These are phyloP conservation scores for Cercospora zeina DNA, from an alignment of 2,329 filamentous ascomycete species.

Conservation along the genomic window DNA sequence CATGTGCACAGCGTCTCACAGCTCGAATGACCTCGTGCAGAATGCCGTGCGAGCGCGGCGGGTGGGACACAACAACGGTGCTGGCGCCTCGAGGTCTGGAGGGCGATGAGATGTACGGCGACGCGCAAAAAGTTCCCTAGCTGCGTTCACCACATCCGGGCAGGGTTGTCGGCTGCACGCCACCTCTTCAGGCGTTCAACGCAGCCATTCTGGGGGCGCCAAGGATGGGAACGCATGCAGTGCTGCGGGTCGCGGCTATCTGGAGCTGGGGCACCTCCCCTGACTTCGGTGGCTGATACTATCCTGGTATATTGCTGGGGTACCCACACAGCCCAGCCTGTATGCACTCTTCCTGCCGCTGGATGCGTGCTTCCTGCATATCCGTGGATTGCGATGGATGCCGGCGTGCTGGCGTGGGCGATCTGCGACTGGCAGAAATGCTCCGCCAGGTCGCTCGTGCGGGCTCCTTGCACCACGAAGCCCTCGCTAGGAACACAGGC, in stretches of 20 bases:
- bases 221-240: constrained; percentile 11
- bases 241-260: constrained; percentile 14
- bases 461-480: constrained; percentile 22
- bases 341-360: constrained; percentile 9
- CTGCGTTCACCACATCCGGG: constrained; percentile 15
- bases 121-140: constrained; percentile 9
- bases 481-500: constrained; percentile 27
- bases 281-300: constrained; percentile 18
- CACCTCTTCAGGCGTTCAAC: constrained; percentile 16
- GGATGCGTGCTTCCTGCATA: constrained; percentile 14
- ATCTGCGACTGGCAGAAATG: constrained; percentile 22
- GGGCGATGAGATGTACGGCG: neutral
- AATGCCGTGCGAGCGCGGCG: constrained; percentile 15
- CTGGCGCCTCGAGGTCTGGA: constrained; percentile 10
- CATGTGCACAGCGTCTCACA: constrained; percentile 21
- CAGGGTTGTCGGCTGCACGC: constrained; percentile 14
- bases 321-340: constrained; percentile 10
- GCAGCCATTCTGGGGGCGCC: constrained; percentile 16
- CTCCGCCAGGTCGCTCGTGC: constrained; percentile 22
- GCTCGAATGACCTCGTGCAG: constrained; percentile 18
- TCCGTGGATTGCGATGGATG: constrained; percentile 16
- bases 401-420: constrained; percentile 17
- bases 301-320: constrained; percentile 17
- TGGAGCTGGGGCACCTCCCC: constrained; percentile 9
- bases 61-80: constrained; percentile 9